Evolutionary conservation across 257 asterid species (phyloP), one percentile per base, ranked within the genome.

Genomic region (Solanum sitiens): DNA sequence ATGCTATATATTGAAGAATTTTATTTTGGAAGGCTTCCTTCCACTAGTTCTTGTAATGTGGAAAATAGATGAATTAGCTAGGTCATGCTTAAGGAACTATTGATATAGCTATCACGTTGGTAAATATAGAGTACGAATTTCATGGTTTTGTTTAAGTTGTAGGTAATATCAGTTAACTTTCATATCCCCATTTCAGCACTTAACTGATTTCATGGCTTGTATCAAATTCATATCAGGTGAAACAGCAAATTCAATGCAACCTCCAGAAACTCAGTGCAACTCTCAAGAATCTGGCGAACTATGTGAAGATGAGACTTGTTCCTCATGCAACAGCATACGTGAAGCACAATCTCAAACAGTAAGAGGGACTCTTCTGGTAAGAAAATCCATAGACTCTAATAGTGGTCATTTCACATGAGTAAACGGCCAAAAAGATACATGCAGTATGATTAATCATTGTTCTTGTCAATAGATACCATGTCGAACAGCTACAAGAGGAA

Each of bases 401-500:
- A 27, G 79, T 87, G 72, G 86, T 70, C 72, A 88, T 45, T 27
- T 50, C 68, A 82, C 30, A 80, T 13, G 70, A 68, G 42, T 87
- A 50, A 45, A 71, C 21, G 16, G 83, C 72, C 39, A 47, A 86
- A 45, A 37, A 25, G 71, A 87, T 92, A 30, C 65, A 84, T 86
- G 30, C 70, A 32, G 20, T 82, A 32, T 82, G 32, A 8, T 82
- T 82, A 82, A 47, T 82, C 68, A 20, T 47, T 27, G 65, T 50
- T 82, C 87, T 65, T 84, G 86, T 79, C 89, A 84, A 89, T 94
- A 97, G 99, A 92, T 96, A 91, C 99, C 99, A 70, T 96, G 99
- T 90, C 95, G 99, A 93, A 97, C 99, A 87, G 99, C 99, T 86
- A 97, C 94, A 99, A 93, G 97, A 90, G 99, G 99, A 89, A 97